Conservation (phyloP, 768 basidiomycete genomes). For the Rhodotorula kratochvilovae region DNA sequence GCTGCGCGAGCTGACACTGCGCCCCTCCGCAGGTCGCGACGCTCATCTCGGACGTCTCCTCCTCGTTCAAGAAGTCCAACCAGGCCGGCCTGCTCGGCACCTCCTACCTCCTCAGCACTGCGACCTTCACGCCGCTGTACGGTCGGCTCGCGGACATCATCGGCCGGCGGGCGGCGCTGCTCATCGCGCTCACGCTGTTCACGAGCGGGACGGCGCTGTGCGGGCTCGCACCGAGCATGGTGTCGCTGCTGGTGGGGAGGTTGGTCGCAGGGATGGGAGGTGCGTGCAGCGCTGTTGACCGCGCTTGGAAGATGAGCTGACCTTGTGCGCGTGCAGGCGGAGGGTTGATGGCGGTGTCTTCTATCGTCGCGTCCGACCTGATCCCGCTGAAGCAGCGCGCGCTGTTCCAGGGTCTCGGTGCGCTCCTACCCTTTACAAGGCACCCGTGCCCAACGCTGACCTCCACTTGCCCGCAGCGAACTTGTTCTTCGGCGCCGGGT, state of each 20-base stretch:
- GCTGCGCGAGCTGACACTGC: neutral
- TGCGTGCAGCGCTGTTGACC: no score
- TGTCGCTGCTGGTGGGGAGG: slow-evolving; percentile 69
- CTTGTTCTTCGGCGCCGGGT: slow-evolving; percentile 68
- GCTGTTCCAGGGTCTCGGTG: slow-evolving; percentile 76
- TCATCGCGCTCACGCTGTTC: slow-evolving; percentile 76
- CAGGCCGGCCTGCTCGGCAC: slow-evolving; percentile 82
- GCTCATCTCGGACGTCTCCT: slow-evolving; percentile 36
- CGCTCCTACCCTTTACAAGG: neutral
- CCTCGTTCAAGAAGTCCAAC: slow-evolving; percentile 38
- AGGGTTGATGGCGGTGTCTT: slow-evolving; percentile 53
- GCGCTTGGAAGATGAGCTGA: no score
- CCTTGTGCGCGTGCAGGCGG: slow-evolving; percentile 54
- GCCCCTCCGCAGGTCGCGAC: slow-evolving; percentile 16
- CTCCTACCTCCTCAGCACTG: slow-evolving; percentile 47
- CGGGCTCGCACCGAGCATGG: slow-evolving; percentile 82
- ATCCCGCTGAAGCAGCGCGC: slow-evolving; percentile 83
- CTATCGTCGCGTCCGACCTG: slow-evolving; percentile 75
- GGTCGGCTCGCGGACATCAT: slow-evolving; percentile 48
- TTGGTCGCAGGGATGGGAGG: slow-evolving; percentile 48
- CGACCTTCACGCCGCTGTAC: slow-evolving; percentile 46
- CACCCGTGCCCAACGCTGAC: neutral
- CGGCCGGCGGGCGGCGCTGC: slow-evolving; percentile 73
- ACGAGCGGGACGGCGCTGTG: slow-evolving; percentile 80
- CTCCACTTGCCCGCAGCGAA: slow-evolving; percentile 32